Percentiles rank a stretch among this genome's conserved stretches.
These are phyloP conservation scores for Tylopilus sp. DNA, from an alignment of 768 basidiomycete genomes.

Conservation along the genomic window DNA sequence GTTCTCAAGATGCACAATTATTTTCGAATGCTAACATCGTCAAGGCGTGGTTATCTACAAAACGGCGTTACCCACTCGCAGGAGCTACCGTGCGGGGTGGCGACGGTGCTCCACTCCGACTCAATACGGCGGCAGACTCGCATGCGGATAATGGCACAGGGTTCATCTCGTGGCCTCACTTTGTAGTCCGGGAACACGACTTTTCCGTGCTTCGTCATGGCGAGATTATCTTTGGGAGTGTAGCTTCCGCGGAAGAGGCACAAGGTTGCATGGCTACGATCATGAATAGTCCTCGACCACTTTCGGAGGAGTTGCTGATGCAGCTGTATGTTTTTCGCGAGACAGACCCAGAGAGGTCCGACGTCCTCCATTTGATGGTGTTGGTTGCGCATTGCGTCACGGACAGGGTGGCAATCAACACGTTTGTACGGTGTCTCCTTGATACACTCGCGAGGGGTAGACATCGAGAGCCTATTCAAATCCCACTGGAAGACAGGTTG, in stretches of 20 bases:
- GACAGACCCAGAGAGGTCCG: not conserved
- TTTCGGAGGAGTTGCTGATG: slow-evolving; percentile 27
- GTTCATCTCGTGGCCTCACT: slow-evolving; percentile 23
- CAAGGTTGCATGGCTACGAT: slow-evolving; percentile 25
- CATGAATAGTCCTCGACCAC: slow-evolving; percentile 32
- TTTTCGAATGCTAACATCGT: slow-evolving; percentile 35
- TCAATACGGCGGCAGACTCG: not conserved
- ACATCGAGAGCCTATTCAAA: not conserved
- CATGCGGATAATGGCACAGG: not conserved
- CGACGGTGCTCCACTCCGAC: not conserved
- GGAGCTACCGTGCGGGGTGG: slow-evolving; percentile 35
- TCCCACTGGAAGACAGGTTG: slow-evolving; percentile 37
- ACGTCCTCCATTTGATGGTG: not conserved
- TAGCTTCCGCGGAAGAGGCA: slow-evolving; percentile 36
- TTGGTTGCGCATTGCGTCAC: not conserved
- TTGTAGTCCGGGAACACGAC: slow-evolving; percentile 41
- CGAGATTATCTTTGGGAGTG: slow-evolving; percentile 38
- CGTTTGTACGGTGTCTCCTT: not conserved
- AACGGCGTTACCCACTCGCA: slow-evolving; percentile 48
- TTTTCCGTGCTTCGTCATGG: slow-evolving; percentile 28
- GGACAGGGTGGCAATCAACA: not conserved
- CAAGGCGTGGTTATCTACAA: slow-evolving; percentile 47
- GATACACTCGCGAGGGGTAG: not conserved
- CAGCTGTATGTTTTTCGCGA: not conserved
- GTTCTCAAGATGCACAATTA: slow-evolving; percentile 17